Evolutionary conservation across 2,329 filamentous ascomycete genomes (phyloP).

Genomic region (Scopulariopsis brevicaulis): DNA sequence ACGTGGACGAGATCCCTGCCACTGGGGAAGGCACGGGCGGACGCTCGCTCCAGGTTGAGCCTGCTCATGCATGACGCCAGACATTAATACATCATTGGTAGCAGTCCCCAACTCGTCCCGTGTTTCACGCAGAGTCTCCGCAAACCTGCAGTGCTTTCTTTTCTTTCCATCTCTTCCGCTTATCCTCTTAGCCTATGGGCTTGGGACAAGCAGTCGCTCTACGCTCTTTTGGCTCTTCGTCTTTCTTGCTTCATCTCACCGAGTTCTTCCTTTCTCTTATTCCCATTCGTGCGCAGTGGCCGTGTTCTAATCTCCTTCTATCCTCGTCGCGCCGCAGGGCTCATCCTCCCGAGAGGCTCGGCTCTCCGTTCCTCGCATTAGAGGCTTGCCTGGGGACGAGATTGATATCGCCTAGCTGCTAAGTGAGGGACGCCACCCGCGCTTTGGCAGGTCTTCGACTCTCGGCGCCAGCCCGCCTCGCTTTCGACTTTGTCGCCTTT

Average conservation of each 20-base stretch:
- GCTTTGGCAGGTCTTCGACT: background rate
- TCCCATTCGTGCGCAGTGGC: background rate
- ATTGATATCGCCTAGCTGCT: background rate
- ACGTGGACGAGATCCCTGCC: background rate
- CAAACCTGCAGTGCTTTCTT: background rate
- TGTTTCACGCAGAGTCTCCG: slow-evolving; percentile 2
- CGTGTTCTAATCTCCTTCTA: background rate
- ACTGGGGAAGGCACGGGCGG: background rate
- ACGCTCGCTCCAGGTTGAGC: background rate
- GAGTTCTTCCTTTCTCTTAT: background rate
- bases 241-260: background rate
- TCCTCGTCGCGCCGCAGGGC: background rate
- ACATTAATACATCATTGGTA: slow-evolving; percentile 4
- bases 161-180: background rate
- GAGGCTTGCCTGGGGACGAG: background rate
- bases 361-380: background rate
- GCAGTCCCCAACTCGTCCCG: background rate
- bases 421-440: background rate
- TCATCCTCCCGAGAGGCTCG: background rate
- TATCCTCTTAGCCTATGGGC: background rate
- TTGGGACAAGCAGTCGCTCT: background rate
- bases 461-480: background rate
- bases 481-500: background rate
- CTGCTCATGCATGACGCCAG: slow-evolving; percentile 2
- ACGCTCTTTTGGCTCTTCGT: background rate